Percentiles rank a stretch among this genome's conserved stretches.
Evolutionary conservation across 2,329 filamentous ascomycete species (phyloP).

Genomic region (Nemania bipapillata): DNA sequence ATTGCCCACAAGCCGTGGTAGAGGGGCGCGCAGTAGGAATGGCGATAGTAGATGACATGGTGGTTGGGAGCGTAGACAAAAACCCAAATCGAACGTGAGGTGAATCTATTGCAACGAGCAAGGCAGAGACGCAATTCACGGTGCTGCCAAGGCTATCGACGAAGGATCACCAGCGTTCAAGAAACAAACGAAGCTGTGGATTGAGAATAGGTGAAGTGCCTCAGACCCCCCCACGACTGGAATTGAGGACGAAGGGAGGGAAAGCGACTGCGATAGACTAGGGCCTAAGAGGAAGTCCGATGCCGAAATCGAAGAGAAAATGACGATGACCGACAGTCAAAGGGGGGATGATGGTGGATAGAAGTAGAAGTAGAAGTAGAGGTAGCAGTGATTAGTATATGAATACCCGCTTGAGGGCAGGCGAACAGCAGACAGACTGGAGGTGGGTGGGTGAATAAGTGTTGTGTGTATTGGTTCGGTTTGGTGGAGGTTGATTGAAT

Average conservation of each 20-base stretch:
- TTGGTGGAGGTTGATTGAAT: constrained; percentile 5
- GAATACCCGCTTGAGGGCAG: constrained; percentile 11
- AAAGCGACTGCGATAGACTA: constrained; percentile 3
- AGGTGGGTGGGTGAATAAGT: constrained; percentile 17
- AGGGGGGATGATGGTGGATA: constrained; percentile 18
- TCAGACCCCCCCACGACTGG: constrained; percentile 11
- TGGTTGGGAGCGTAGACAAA: constrained; percentile 41
- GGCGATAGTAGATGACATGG: constrained; percentile 75
- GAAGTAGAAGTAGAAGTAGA: constrained; percentile 25
- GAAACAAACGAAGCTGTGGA: constrained; percentile 35
- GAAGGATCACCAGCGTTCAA: constrained; percentile 19
- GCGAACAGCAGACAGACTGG: constrained; percentile 17
- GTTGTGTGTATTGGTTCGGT: background rate
- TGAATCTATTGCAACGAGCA: constrained; percentile 10
- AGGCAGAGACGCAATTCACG: constrained; percentile 17
- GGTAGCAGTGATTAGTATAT: constrained; percentile 10
- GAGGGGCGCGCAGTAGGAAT: constrained; percentile 66
- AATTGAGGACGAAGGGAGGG: constrained; percentile 12
- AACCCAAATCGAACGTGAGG: background rate
- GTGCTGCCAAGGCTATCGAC: constrained; percentile 10
- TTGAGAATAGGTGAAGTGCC: constrained; percentile 32
- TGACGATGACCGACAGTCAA: constrained; percentile 7
- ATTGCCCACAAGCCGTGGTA: constrained; percentile 53
- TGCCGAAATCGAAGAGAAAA: constrained; percentile 15
- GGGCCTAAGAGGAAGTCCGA: background rate